These are phyloP conservation scores for Kingdonia uniflora DNA, from an alignment of 164 flowering plant genomes.

Conservation along the genomic window DNA sequence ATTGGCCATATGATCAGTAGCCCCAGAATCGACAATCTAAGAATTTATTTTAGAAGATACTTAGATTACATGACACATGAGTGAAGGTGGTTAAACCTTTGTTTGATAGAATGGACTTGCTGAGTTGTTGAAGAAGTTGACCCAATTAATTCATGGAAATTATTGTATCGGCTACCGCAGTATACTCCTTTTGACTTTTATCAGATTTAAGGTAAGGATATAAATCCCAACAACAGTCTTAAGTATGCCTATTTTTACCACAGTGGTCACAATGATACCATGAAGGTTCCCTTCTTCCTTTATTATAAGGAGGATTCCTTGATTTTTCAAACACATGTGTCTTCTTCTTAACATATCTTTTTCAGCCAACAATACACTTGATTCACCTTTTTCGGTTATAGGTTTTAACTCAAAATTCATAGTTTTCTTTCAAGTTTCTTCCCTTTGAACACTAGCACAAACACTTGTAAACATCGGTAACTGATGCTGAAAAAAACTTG, in stretches of 20 bases:
- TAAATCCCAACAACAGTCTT: neutral
- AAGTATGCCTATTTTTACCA: neutral
- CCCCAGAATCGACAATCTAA: too few species aligned
- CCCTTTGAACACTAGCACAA: slow-evolving; percentile 4
- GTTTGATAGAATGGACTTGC: slow-evolving; percentile 1
- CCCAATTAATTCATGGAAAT: neutral
- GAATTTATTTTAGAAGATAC: too few species aligned
- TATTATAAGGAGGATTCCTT: too few species aligned
- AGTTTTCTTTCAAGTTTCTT: slow-evolving; percentile 6
- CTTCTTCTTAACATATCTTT: too few species aligned
- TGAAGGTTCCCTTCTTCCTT: too few species aligned
- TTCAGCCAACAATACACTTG: neutral
- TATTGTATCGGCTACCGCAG: neutral
- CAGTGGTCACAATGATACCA: neutral
- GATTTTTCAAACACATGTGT: too few species aligned
- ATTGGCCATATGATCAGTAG: too few species aligned
- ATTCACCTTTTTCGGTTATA: neutral
- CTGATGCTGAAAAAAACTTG: too few species aligned
- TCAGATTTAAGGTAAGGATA: slow-evolving; percentile 1
- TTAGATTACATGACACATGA: too few species aligned
- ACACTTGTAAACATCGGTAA: slow-evolving; percentile 1
- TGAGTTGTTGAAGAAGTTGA: neutral
- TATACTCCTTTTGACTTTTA: neutral
- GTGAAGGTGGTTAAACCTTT: too few species aligned
- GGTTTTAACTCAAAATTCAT: neutral